Evolutionary conservation across 2,329 filamentous ascomycete genomes (phyloP), one percentile per base, ranked within the genome.

Genomic region (Drechslerella coelobrocha): DNA sequence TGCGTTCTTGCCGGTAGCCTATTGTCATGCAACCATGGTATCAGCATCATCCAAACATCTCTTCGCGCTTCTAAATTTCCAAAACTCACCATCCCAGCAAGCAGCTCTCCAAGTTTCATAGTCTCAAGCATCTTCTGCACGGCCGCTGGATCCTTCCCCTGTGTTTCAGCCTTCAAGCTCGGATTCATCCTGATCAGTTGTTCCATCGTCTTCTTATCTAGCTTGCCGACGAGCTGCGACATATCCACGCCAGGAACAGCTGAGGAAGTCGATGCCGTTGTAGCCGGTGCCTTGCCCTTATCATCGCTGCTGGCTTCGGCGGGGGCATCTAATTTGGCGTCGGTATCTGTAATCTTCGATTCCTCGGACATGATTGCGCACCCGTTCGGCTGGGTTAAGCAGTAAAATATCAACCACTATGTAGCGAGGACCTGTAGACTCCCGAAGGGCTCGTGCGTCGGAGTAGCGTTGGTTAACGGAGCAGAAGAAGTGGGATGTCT

Each of bases 1-100:
- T 75, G 87, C 88, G 77, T 96, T 96, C 83, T 94, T 95, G 72
- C 86, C 87, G 6, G 90, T 83, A 14, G 92, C 89, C 76, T 77
- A 76, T 77, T 41, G 48, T 65, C 9, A 14, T 12, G 47, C 21
- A 12, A 39, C 10, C 26, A 52, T n/a, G 29, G 10, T 10, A 63
- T 26, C 73, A 72, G 27, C 74, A 72, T n/a, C 65, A 74, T 76
- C 75, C 57, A 78, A 19, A 47, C 75, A 74, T 79, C 27, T 77
- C 76, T 72, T 76, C 78, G 21, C 78, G 79, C 19, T 78, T 78
- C 37, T 78, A 79, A 17, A 83, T 66, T 1, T 74, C 19, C 47
- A 26, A 27, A 51, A 71, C 75, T 26, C 56, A 77, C 77, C 72
- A 84, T 77, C 37, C 83, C 83, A 6, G 82, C 83, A 62, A 84